These are phyloP conservation scores for Epichloe gansuensis DNA, from an alignment of 2,329 filamentous ascomycete genomes.

Conservation along the genomic window DNA sequence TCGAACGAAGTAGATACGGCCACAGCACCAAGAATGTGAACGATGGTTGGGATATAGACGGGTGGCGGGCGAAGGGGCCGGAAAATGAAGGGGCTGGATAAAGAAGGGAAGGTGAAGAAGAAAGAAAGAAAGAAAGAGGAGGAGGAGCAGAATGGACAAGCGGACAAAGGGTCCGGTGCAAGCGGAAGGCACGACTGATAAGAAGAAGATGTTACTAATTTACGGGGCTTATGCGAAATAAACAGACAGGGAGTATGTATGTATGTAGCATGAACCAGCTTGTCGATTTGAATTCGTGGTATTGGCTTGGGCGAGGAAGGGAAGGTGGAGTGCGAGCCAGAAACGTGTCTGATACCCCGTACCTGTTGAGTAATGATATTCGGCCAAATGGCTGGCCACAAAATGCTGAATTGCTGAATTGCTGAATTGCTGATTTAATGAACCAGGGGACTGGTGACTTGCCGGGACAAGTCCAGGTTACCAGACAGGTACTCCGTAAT, in stretches of 20 bases:
- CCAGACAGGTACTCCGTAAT: too few relatives aligned
- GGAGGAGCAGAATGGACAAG: not conserved
- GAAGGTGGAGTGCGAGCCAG: not conserved
- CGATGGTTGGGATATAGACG: constrained; percentile 1
- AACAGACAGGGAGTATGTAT: not conserved
- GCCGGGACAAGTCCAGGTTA: too few relatives aligned
- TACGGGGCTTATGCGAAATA: not conserved
- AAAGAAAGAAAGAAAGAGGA: not conserved
- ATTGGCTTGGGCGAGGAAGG: not conserved
- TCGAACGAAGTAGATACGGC: not conserved
- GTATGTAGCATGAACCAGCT: not conserved
- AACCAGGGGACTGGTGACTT: too few relatives aligned
- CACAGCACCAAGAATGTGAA: not conserved
- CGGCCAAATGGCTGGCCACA: not conserved
- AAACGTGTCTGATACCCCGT: not conserved
- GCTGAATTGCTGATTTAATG: too few relatives aligned
- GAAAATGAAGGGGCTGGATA: not conserved
- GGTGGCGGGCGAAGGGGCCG: constrained; percentile 2
- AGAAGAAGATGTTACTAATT: not conserved
- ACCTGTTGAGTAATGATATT: not conserved
- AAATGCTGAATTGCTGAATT: not conserved
- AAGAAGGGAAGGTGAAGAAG: not conserved
- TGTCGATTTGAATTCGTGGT: not conserved
- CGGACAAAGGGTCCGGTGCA: not conserved
- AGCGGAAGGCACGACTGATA: constrained; percentile 1